Percentiles rank a stretch among this genome's conserved stretches.
Conservation (phyloP, 768 basidiomycete genomes). For the Glaciozyma antarctica region DNA sequence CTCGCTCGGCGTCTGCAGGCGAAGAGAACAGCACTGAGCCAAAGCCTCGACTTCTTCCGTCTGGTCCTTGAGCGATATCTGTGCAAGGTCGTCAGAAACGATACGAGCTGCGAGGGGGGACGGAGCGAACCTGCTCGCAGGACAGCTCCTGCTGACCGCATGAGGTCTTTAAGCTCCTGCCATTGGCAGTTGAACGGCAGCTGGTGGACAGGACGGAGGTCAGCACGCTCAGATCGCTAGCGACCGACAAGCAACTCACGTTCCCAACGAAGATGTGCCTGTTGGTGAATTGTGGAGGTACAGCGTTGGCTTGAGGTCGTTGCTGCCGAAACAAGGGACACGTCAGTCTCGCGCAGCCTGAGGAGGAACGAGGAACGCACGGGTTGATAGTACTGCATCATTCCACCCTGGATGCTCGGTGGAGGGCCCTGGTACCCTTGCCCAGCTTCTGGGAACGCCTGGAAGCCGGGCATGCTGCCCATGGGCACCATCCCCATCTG, state of each 20-base stretch:
- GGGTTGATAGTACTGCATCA: constrained; percentile 6
- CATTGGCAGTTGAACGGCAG: constrained; percentile 90
- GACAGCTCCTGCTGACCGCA: constrained; percentile 80
- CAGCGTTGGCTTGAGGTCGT: neutral
- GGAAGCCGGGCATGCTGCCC: neutral
- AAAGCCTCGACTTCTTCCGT: constrained; percentile 82
- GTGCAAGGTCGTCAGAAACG: constrained; percentile 19
- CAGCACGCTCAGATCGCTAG: neutral
- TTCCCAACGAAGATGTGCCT: constrained; percentile 70
- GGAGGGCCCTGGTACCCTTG: neutral
- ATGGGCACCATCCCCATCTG: neutral
- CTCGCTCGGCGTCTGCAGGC: constrained; percentile 72
- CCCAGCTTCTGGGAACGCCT: neutral
- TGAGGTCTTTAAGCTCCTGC: constrained; percentile 96
- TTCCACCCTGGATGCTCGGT: constrained; percentile 4
- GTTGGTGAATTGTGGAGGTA: constrained; percentile 21
- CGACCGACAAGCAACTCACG: constrained; percentile 46
- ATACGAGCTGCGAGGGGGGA: neutral
- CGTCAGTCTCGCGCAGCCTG: neutral
- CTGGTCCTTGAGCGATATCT: constrained; percentile 76
- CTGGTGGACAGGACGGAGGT: constrained; percentile 40
- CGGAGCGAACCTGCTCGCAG: constrained; percentile 52
- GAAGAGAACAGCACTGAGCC: constrained; percentile 82
- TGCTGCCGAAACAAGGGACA: neutral
- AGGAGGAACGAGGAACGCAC: neutral